Evolutionary conservation across 2,329 filamentous ascomycete species (phyloP), one percentile per base, ranked within the genome.

Genomic region (Alternaria arbusti): DNA sequence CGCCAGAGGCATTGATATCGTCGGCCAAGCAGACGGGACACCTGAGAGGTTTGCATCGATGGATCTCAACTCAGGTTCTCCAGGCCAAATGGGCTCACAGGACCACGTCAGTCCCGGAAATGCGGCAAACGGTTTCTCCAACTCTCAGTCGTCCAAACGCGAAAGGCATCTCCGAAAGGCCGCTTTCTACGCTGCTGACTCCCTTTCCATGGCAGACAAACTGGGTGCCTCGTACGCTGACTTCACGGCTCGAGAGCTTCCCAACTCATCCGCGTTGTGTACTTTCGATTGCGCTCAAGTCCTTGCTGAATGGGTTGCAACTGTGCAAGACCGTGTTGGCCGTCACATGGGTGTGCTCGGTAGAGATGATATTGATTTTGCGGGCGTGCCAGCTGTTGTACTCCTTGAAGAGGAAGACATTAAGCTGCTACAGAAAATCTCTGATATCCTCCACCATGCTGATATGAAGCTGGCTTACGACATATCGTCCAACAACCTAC

Each of bases 281-380:
- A 90, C 92, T 6, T 96, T 97, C 73, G 95, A 98, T 75, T 98
- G 95, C 75, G 91, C 93, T 3, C 94, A 97, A 75, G 93, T 98
- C 1, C 87, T 99, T 30, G 93, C 93, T 0, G 95, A 98, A 80
- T 99, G 95, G 95, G 88, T 96, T 44, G 92, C 92, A 6, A 96
- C 94, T 1, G 88, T 98, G 4, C 96, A 99, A 79, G 94, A 97
- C 74, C 91, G 96, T 9, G 91, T 97, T n/a, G 95, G 95, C 0
- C 89, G 89, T 5, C 97, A 96, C 73, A 80, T 98, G 6, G 95
- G 95, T 5, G 89, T 97, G 6, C 86, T 98, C 2, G 95, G 95
- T 12, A 90, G 91, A 62, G 92, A 97, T 67, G 87, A 91, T 0
- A 88, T 96, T 32, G 93, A 97, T 72, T 86, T 93, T 55, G 84